Conservation (phyloP, 768 basidiomycete genomes). For the Psilocybe azurescens region DNA sequence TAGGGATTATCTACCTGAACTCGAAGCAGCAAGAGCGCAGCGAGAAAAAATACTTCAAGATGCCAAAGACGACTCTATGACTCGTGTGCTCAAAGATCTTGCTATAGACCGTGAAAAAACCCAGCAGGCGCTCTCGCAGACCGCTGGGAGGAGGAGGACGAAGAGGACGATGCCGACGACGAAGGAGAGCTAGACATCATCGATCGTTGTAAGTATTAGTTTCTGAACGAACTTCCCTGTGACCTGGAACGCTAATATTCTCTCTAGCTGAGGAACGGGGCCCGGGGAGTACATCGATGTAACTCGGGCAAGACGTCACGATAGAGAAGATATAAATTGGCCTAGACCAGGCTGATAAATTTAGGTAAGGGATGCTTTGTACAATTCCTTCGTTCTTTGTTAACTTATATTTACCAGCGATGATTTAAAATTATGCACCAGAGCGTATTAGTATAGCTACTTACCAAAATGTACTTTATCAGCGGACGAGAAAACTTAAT, state of each 20-base stretch:
- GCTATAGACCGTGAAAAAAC: conserved; percentile 71
- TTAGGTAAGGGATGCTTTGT: neutral
- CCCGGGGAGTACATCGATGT: conserved; percentile 80
- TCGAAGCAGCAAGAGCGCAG: conserved; percentile 69
- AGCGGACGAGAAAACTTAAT: too few species aligned
- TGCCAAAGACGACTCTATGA: conserved; percentile 78
- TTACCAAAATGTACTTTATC: neutral
- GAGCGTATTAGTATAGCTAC: neutral
- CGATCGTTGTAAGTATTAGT: conserved; percentile 64
- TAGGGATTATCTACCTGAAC: conserved; percentile 93
- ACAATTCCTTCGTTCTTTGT: neutral
- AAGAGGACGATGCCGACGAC: conserved; percentile 62
- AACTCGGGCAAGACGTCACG: conserved; percentile 59
- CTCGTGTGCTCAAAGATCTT: conserved; percentile 80
- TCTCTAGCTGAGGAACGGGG: conserved; percentile 67
- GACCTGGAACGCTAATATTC: neutral
- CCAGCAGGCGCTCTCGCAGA: conserved; percentile 61
- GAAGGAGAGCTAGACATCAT: conserved; percentile 62
- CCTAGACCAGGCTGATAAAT: conserved; percentile 58
- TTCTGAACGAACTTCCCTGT: too few species aligned
- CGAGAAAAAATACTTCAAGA: conserved; percentile 57
- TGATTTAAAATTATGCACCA: neutral
- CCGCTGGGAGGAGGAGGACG: conserved; percentile 65
- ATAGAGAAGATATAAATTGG: conserved; percentile 68
- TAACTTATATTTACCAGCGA: neutral